Conservation (phyloP, 2,329 filamentous ascomycete species). For the Nectriaceae sp. region DNA sequence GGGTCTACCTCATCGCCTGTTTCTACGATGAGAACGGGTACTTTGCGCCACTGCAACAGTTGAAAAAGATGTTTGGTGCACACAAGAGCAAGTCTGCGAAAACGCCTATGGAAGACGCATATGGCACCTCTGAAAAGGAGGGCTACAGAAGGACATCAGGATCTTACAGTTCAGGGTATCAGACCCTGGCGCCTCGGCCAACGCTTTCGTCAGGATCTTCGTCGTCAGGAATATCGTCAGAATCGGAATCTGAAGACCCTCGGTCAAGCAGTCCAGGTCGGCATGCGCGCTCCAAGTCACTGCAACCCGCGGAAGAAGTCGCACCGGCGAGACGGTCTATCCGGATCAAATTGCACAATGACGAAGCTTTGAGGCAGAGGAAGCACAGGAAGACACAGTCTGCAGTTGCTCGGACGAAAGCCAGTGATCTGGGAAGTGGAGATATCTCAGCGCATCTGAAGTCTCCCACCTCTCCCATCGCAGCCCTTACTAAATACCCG, state of each 20-base stretch:
- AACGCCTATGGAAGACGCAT: constrained; percentile 30
- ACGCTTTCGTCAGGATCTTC: constrained; percentile 41
- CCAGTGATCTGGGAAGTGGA: constrained; percentile 38
- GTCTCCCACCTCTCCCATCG: constrained; percentile 83
- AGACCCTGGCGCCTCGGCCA: constrained; percentile 29
- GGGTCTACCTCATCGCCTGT: constrained; percentile 78
- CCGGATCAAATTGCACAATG: constrained; percentile 79
- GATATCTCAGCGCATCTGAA: constrained; percentile 81
- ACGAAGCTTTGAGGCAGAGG: constrained; percentile 72
- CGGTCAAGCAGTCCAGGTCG: constrained; percentile 34
- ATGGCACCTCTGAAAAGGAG: constrained; percentile 27
- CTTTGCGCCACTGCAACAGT: constrained; percentile 76
- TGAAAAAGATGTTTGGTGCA: constrained; percentile 63
- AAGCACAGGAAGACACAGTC: constrained; percentile 67
- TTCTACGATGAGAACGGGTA: constrained; percentile 79
- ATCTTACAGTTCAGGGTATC: constrained; percentile 27
- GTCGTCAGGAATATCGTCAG: constrained; percentile 69
- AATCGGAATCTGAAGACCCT: constrained; percentile 64
- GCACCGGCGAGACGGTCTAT: constrained; percentile 74
- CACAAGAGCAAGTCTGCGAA: constrained; percentile 48
- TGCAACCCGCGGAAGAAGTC: constrained; percentile 62
- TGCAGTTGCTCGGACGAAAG: constrained; percentile 44
- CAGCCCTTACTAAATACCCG: constrained; percentile 83
- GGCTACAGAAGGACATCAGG: constrained; percentile 23
- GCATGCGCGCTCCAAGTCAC: constrained; percentile 66